Evolutionary conservation across 2,329 filamentous ascomycete genomes (phyloP).

Genomic region (Colletotrichum lindemuthianum): DNA sequence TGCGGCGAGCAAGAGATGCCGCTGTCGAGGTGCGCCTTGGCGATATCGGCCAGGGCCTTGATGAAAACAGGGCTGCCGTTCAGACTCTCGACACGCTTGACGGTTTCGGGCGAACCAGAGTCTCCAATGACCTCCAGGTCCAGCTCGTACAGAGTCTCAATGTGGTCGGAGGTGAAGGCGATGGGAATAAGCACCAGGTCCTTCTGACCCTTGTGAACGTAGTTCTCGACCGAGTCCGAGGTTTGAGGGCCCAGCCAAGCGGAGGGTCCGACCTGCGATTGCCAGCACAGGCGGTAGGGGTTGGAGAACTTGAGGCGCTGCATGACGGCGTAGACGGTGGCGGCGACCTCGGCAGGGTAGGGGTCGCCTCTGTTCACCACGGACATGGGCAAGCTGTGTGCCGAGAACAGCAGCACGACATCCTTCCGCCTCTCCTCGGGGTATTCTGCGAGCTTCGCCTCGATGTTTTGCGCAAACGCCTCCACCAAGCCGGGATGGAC

Average conservation of each 20-base stretch:
- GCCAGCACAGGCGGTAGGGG: constrained; percentile 95
- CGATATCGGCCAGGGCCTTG: constrained; percentile 86
- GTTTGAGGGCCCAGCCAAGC: constrained; percentile 98
- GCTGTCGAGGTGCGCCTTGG: constrained; percentile 79
- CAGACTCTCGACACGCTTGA: constrained; percentile 91
- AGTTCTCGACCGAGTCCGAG: constrained; percentile 84
- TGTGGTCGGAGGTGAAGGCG: constrained; percentile 98
- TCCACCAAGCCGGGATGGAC: constrained; percentile 90
- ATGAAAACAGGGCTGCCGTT: constrained; percentile 95
- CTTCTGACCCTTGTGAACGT: constrained; percentile 90
- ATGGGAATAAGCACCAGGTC: constrained; percentile 94
- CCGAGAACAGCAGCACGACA: constrained; percentile 91
- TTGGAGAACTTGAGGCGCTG: constrained; percentile 87
- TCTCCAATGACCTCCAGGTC: constrained; percentile 96
- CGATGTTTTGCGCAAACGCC: constrained; percentile 92
- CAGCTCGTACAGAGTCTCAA: constrained; percentile 94
- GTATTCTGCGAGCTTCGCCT: constrained; percentile 84
- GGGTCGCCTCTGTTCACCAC: constrained; percentile 97
- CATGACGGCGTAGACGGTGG: constrained; percentile 98
- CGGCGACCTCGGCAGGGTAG: constrained; percentile 94
- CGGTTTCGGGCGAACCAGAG: constrained; percentile 77
- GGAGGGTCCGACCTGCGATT: constrained; percentile 95
- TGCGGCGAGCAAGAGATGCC: constrained; percentile 78
- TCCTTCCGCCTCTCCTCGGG: constrained; percentile 81
- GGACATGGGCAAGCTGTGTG: constrained; percentile 95